These are phyloP conservation scores for Ophiostoma australiae DNA, from an alignment of 2,329 filamentous ascomycete species.

Conservation along the genomic window DNA sequence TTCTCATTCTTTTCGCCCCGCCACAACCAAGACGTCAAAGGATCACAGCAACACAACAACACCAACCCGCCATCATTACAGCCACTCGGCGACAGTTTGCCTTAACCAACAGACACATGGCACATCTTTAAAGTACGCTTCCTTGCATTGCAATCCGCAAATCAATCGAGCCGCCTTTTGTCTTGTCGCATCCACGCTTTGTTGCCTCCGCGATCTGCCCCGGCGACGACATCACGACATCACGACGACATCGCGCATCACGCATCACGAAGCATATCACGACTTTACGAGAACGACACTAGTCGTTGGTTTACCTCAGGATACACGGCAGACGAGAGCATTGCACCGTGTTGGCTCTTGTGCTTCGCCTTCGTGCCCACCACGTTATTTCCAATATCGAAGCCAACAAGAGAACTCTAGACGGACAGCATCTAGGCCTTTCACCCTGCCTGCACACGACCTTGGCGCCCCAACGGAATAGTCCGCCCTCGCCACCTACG, in stretches of 20 bases:
- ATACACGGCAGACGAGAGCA: background rate
- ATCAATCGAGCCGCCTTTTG: background rate
- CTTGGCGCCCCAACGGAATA: background rate
- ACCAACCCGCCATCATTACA: background rate
- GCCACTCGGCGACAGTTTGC: background rate
- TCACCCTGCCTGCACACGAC: background rate
- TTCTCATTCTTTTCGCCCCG: background rate
- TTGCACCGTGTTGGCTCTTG: background rate
- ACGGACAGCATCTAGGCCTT: background rate
- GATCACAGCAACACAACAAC: background rate
- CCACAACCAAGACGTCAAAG: background rate
- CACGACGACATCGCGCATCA: background rate
- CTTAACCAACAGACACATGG: background rate
- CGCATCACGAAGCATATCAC: background rate
- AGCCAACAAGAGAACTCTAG: background rate
- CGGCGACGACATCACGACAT: background rate
- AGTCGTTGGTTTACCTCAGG: background rate
- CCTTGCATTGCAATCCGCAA: background rate
- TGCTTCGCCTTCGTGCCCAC: background rate
- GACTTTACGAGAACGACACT: background rate
- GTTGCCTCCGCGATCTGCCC: background rate
- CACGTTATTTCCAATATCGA: background rate
- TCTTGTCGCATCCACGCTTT: background rate
- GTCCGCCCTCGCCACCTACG: background rate
- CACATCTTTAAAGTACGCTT: background rate